A percentile compares a stretch with the other conserved stretches of the same genome.
Conservation (phyloP, 345 rosid genomes). For the Pugionium cornutum region DNA sequence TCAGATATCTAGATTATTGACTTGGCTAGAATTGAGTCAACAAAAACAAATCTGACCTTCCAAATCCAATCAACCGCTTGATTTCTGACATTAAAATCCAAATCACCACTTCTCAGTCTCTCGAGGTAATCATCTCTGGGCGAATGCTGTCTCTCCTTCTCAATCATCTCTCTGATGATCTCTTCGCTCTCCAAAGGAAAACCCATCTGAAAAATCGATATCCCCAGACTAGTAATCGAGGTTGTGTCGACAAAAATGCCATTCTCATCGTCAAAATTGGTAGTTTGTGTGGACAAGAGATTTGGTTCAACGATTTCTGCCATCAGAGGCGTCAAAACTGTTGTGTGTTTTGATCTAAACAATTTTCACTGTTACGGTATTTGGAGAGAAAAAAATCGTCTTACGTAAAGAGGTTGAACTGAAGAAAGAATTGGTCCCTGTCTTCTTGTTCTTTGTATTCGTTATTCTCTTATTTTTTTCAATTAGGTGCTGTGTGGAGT, state of each 20-base stretch:
- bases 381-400: neutral
- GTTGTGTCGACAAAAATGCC: conserved; percentile 12
- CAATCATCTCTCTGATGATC: conserved; percentile 51
- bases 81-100: conserved; percentile 52
- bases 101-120: conserved; percentile 57
- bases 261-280: conserved; percentile 30
- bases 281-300: conserved; percentile 25
- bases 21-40: conserved; percentile 35
- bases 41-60: conserved; percentile 47
- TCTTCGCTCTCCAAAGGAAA: conserved; percentile 49
- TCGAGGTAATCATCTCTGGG: conserved; percentile 57
- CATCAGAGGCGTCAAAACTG: conserved; percentile 19
- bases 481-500: neutral
- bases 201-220: conserved; percentile 42
- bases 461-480: neutral
- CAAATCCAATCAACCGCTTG: conserved; percentile 72
- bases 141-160: conserved; percentile 53
- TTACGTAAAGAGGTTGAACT: conserved; percentile 20
- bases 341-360: conserved; percentile 28
- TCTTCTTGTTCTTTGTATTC: neutral
- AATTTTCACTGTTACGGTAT: conserved; percentile 19
- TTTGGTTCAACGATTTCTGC: conserved; percentile 26
- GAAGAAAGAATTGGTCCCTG: conserved; percentile 26
- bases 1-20: conserved; percentile 25
- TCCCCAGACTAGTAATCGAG: conserved; percentile 10